These are phyloP conservation scores for Vanderwaltozyma tropicalis DNA, from an alignment of 805 yeast genomes.

Conservation along the genomic window DNA sequence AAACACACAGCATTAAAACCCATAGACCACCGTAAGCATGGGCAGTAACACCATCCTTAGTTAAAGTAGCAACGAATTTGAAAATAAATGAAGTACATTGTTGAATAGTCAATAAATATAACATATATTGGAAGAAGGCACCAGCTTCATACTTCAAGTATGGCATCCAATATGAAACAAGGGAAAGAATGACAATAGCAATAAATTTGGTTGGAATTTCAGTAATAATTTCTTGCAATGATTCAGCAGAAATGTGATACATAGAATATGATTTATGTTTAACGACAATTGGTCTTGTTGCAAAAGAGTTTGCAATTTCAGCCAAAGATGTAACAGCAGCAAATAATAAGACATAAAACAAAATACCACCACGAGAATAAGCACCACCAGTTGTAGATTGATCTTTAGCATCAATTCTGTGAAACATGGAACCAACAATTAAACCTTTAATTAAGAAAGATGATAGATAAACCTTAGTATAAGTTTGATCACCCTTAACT, in stretches of 20 bases:
- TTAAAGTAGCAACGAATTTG: slow-evolving; percentile 43
- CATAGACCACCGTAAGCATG: slow-evolving; percentile 46
- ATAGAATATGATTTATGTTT: slow-evolving; percentile 56
- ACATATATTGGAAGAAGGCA: slow-evolving; percentile 39
- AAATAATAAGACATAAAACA: slow-evolving; percentile 51
- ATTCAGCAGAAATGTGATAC: slow-evolving; percentile 57
- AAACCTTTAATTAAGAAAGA: slow-evolving; percentile 49
- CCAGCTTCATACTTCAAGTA: slow-evolving; percentile 43
- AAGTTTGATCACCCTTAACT: slow-evolving; percentile 46
- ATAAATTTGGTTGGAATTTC: slow-evolving; percentile 47
- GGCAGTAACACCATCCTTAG: slow-evolving; percentile 45
- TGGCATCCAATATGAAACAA: slow-evolving; percentile 45
- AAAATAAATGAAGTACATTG: slow-evolving; percentile 45
- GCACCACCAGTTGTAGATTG: slow-evolving; percentile 43
- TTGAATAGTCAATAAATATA: slow-evolving; percentile 38
- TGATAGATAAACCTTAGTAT: slow-evolving; percentile 39
- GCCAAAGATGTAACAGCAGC: slow-evolving; percentile 53
- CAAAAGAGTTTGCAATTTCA: slow-evolving; percentile 49
- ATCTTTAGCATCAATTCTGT: slow-evolving; percentile 31
- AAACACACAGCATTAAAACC: slow-evolving; percentile 48
- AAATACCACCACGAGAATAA: slow-evolving; percentile 51
- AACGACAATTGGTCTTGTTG: slow-evolving; percentile 51
- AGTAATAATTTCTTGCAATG: slow-evolving; percentile 44
- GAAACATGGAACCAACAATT: slow-evolving; percentile 51
- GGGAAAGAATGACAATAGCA: slow-evolving; percentile 38